Base-by-base conservation (phyloP, 2,329 filamentous ascomycete species). In the Monosporascus sp. region DNA sequence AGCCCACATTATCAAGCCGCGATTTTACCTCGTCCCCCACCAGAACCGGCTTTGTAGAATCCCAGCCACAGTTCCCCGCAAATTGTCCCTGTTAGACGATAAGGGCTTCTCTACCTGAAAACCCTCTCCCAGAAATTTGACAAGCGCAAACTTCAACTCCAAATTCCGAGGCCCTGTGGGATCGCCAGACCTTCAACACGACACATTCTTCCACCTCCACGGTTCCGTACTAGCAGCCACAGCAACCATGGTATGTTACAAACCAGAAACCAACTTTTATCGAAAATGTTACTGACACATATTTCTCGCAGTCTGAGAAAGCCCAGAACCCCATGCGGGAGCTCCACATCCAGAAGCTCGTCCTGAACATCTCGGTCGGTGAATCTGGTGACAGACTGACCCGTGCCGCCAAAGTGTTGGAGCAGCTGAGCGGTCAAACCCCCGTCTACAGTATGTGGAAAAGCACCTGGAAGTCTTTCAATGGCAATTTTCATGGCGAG, bases 381-480 rank as follows among this genome's bases (percentile, higher is more conserved):
- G 94, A 99, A 85, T 97, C 93, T 88, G 94, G 94, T 90, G 94
- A 99, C 83, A 96, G 94, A 87, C 88, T 99, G 76, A 99, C 94
- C 71, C 90, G 94, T 88, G 94, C 94, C 75, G 94, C 94, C 74
- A 99, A 99, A 87, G 94, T 99, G 86, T 86, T 99, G 70, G 94
- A 99, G 85, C 94, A 99, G 86, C 84, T 99, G 77, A 90, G 85
- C 79, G 94, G 94, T 92, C 94, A 99, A 85, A 97, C 94, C 69
- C 94, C 94, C 70, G 94, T 99, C 80, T 99, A 99, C 91, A 96
- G 90, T 93, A 85, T 65, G 85, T 80, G 60, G 20, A 25, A 45
- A 39, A 3, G 50, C 22, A 35, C 37, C 39, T n/a, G 2, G 15
- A n/a, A 24, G 17, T 38, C 8, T 46, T 14, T 41, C 20, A 24